These are phyloP conservation scores for Cryptococcus amylolentus DNA, from an alignment of 1,284 basidiomycete genomes.

Conservation along the genomic window DNA sequence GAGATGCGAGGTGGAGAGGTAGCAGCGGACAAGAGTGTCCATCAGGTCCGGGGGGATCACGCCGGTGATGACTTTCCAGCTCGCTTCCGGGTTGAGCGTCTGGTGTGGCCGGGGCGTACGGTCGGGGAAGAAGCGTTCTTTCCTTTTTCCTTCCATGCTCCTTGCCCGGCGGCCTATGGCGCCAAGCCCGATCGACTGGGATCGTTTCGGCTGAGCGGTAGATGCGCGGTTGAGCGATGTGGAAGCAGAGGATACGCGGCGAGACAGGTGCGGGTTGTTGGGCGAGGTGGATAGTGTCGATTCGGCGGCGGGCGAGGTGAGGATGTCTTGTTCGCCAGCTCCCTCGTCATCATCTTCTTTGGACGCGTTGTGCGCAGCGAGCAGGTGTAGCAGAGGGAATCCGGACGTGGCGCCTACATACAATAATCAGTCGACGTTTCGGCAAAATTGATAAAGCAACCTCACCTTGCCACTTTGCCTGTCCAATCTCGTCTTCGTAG, in stretches of 20 bases:
- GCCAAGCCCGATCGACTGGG: conserved; percentile 13
- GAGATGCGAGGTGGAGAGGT: conserved; percentile 84
- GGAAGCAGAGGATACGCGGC: conserved; percentile 11
- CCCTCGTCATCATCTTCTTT: conserved; percentile 17
- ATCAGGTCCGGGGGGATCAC: conserved; percentile 83
- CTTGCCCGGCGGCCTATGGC: conserved; percentile 3
- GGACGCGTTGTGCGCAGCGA: conserved; percentile 58
- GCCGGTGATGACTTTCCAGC: conserved; percentile 68
- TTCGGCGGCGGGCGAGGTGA: conserved; percentile 15
- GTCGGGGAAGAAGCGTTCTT: conserved; percentile 56
- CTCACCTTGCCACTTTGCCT: conserved; percentile 51
- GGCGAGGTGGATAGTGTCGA: conserved; percentile 16
- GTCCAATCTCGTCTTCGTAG: conserved; percentile 52
- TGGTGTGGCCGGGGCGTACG: conserved; percentile 67
- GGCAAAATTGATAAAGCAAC: not conserved
- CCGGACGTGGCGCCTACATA: conserved; percentile 74
- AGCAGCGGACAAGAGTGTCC: conserved; percentile 61
- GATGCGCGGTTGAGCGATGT: conserved; percentile 1
- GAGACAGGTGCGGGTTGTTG: not conserved
- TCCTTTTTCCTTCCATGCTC: conserved; percentile 14
- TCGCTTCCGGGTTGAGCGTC: conserved; percentile 65
- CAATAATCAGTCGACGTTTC: not conserved
- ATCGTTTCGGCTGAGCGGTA: conserved; percentile 9
- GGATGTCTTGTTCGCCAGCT: conserved; percentile 13
- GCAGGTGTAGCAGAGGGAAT: conserved; percentile 73